These are phyloP conservation scores for Nemania diffusa DNA, from an alignment of 2,329 filamentous ascomycete genomes.

Conservation along the genomic window DNA sequence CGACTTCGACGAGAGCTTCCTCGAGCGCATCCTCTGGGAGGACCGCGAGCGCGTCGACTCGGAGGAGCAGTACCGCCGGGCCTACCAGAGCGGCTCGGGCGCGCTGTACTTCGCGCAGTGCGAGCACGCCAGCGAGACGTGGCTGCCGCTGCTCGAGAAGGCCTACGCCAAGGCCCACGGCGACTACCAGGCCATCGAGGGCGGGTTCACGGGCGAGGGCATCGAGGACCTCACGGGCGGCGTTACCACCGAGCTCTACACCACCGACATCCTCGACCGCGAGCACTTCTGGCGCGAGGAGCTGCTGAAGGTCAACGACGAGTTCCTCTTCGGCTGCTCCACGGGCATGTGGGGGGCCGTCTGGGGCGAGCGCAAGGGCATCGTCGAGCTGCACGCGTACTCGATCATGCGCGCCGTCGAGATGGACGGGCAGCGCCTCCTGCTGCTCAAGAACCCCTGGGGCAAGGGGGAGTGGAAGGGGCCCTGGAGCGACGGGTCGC, in stretches of 20 bases:
- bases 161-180: constrained; percentile 80
- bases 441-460: constrained; percentile 81
- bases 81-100: constrained; percentile 73
- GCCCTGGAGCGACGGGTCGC: constrained; percentile 83
- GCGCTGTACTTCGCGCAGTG: constrained; percentile 78
- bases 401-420: constrained; percentile 69
- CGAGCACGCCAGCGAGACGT: constrained; percentile 75
- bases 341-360: constrained; percentile 61
- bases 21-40: constrained; percentile 59
- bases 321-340: constrained; percentile 75
- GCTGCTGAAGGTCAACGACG: constrained; percentile 79
- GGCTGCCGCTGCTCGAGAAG: constrained; percentile 78
- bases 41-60: constrained; percentile 61
- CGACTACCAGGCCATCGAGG: constrained; percentile 77
- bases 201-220: constrained; percentile 70
- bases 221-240: constrained; percentile 72
- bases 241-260: constrained; percentile 73
- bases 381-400: constrained; percentile 69
- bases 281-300: constrained; percentile 83
- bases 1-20: constrained; percentile 69
- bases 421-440: constrained; percentile 69
- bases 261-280: constrained; percentile 77
- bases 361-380: constrained; percentile 64
- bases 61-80: constrained; percentile 68
- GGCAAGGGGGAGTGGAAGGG: constrained; percentile 84